phyloP scores from a whole-genome alignment of 1,139 yeast species.

The Suhomyces yuchorum region DNA sequence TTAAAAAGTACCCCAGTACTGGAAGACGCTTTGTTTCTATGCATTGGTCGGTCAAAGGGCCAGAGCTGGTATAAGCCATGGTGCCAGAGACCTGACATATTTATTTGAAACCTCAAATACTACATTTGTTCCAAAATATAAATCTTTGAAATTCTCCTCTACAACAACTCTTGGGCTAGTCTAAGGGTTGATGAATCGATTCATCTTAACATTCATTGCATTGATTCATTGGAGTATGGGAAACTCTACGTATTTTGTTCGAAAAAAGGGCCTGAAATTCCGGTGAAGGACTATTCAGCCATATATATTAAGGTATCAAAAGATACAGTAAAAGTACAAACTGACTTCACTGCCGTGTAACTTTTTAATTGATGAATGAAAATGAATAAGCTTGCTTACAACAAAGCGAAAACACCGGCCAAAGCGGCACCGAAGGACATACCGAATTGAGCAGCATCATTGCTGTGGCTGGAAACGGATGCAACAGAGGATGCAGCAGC shows the following conservation, averaged over 20 bases:
- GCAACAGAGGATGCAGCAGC: slow-evolving; percentile 7
- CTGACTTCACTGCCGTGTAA: slow-evolving; percentile 3
- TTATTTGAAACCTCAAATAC: neutral
- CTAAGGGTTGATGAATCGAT: too few relatives aligned
- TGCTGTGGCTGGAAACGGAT: slow-evolving; percentile 1
- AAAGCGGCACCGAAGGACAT: slow-evolving; percentile 23
- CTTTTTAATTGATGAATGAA: slow-evolving; percentile 4
- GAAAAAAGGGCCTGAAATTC: neutral
- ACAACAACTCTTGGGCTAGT: too few relatives aligned
- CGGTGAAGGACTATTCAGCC: neutral
- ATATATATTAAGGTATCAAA: slow-evolving; percentile 10
- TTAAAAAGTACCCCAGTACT: too few relatives aligned
- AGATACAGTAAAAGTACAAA: slow-evolving; percentile 2
- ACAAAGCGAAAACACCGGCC: slow-evolving; percentile 23
- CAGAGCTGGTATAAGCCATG: too few relatives aligned
- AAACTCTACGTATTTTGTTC: neutral
- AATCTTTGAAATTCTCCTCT: too few relatives aligned
- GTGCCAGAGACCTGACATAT: neutral
- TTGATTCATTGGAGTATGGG: too few relatives aligned
- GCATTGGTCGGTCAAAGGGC: too few relatives aligned
- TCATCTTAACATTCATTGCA: too few relatives aligned
- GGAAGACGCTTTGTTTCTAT: too few relatives aligned
- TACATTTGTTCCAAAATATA: too few relatives aligned
- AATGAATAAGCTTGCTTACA: slow-evolving; percentile 15
- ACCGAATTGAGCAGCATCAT: slow-evolving; percentile 4